Percentiles rank a stretch among this genome's conserved stretches.
These are phyloP conservation scores for Ogataea ramenticola DNA, from an alignment of 805 yeast species.

Conservation along the genomic window DNA sequence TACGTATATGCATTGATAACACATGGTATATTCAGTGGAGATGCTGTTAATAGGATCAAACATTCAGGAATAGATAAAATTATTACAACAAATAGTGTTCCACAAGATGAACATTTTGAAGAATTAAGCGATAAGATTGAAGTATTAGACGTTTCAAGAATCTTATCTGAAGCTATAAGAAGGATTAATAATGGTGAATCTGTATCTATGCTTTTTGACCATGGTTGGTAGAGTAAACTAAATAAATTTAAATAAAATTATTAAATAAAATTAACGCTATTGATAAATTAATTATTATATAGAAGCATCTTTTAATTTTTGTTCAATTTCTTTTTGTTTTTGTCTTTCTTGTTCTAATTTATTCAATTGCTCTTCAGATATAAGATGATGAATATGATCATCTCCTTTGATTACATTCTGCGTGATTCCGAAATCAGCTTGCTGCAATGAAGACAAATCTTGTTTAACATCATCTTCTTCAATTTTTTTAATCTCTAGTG, in stretches of 20 bases:
- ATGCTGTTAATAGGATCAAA: conserved; percentile 67
- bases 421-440: neutral
- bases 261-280: too few relatives aligned
- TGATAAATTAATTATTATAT: neutral
- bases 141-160: conserved; percentile 79
- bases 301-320: neutral
- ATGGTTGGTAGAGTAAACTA: conserved; percentile 45
- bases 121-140: conserved; percentile 56
- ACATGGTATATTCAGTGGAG: conserved; percentile 91
- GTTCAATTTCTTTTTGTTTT: conserved; percentile 14
- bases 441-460: too few relatives aligned
- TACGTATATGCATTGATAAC: conserved; percentile 83
- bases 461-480: too few relatives aligned
- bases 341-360: conserved; percentile 31
- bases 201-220: conserved; percentile 88
- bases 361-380: conserved; percentile 57
- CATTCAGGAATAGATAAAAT: conserved; percentile 72
- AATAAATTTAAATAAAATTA: too few relatives aligned
- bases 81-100: conserved; percentile 86
- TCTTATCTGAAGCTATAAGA: conserved; percentile 92
- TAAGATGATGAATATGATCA: conserved; percentile 58
- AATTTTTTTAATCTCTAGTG: too few relatives aligned
- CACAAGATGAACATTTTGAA: conserved; percentile 58
- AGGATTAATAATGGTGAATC: conserved; percentile 97
- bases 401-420: conserved; percentile 17